Conservation (phyloP, 768 basidiomycete genomes). For the Mycena polygramma region DNA sequence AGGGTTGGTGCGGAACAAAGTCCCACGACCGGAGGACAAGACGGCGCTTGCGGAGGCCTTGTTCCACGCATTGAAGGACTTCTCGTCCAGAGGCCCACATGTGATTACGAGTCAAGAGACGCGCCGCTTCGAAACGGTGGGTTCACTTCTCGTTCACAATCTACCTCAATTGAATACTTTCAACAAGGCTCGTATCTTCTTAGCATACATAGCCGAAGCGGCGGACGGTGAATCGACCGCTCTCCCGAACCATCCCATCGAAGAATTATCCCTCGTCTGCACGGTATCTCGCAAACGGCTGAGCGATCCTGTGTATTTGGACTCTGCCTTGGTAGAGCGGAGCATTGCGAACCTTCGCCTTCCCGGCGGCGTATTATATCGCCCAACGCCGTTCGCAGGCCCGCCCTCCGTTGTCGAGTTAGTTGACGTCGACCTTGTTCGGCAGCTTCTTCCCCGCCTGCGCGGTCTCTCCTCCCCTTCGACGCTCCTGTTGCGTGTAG, state of each 20-base stretch:
- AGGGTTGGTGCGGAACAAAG: conserved; percentile 40
- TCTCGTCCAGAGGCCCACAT: conserved; percentile 34
- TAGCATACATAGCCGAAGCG: conserved; percentile 34
- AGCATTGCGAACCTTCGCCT: conserved; percentile 33
- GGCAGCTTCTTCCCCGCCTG: neutral
- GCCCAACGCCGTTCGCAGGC: conserved; percentile 21
- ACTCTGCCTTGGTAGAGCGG: conserved; percentile 40
- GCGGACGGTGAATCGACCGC: conserved; percentile 9
- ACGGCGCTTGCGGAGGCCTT: conserved; percentile 42
- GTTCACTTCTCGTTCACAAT: conserved; percentile 2
- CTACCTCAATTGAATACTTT: neutral
- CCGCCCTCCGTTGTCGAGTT: neutral
- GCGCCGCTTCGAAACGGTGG: conserved; percentile 40
- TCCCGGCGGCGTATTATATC: conserved; percentile 39
- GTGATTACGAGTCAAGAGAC: conserved; percentile 33
- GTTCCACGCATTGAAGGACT: conserved; percentile 42
- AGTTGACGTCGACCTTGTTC: neutral
- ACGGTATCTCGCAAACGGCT: conserved; percentile 41
- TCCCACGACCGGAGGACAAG: conserved; percentile 40
- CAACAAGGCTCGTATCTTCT: conserved; percentile 30
- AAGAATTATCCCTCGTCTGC: conserved; percentile 41
- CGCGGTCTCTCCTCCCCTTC: conserved; percentile 23
- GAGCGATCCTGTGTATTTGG: conserved; percentile 39
- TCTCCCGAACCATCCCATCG: conserved; percentile 28
- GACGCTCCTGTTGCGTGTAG: conserved; percentile 30